phyloP scores from a whole-genome alignment of 805 yeast genomes.

The Kazachstania africana region DNA sequence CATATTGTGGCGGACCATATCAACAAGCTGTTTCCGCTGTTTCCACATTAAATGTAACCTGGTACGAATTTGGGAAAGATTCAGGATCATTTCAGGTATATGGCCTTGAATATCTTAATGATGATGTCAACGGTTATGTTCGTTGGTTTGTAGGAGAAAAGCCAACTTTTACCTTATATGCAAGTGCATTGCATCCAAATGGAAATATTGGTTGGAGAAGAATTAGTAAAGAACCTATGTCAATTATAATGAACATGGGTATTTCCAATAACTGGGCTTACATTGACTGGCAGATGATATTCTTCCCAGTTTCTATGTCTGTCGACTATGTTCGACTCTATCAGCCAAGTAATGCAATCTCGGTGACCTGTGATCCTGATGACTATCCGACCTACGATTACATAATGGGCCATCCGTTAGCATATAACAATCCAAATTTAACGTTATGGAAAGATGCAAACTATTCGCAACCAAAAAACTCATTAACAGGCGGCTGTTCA shows the following conservation, averaged over 20 bases:
- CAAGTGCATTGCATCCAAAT: conserved; percentile 73
- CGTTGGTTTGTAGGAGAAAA: conserved; percentile 78
- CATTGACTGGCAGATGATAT: conserved; percentile 75
- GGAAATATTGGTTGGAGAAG: conserved; percentile 82
- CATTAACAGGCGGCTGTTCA: conserved; percentile 39
- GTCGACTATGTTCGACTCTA: conserved; percentile 86
- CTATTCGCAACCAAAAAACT: conserved; percentile 53
- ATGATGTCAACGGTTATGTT: conserved; percentile 58
- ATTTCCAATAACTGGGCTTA: conserved; percentile 87
- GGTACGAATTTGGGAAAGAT: conserved; percentile 63
- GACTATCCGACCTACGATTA: conserved; percentile 81
- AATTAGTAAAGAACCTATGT: conserved; percentile 86
- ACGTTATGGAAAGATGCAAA: conserved; percentile 75
- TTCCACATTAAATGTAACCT: conserved; percentile 62
- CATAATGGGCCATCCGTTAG: conserved; percentile 55
- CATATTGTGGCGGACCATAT: conserved; percentile 84
- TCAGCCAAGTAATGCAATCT: conserved; percentile 57
- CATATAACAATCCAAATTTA: conserved; percentile 56
- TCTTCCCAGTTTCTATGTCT: conserved; percentile 67
- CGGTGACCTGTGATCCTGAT: conserved; percentile 74
- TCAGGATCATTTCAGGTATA: conserved; percentile 53
- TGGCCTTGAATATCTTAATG: conserved; percentile 70
- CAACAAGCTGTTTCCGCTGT: conserved; percentile 88
- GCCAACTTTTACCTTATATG: conserved; percentile 63
- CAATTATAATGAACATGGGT: conserved; percentile 78